These are phyloP conservation scores for Talaromyces ruber DNA, from an alignment of 495 filamentous ascomycete genomes.

Conservation along the genomic window DNA sequence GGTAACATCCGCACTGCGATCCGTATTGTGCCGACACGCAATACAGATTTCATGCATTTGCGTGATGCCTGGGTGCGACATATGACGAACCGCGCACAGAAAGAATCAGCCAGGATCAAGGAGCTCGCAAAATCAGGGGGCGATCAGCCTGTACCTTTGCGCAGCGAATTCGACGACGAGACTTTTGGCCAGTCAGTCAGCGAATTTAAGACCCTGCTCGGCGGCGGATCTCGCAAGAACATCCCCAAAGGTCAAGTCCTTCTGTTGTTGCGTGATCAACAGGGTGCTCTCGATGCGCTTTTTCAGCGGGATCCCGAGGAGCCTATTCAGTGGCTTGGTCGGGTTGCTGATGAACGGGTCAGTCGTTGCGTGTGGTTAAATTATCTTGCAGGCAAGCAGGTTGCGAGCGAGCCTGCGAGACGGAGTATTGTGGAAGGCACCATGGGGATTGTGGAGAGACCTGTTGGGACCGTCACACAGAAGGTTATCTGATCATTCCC, in stretches of 20 bases:
- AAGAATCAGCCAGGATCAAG: slow-evolving; percentile 18
- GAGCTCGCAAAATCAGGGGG: slow-evolving; percentile 6
- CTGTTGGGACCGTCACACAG: slow-evolving; percentile 74
- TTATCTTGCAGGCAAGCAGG: slow-evolving; percentile 79
- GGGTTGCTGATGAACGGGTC: slow-evolving; percentile 68
- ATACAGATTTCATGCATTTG: slow-evolving; percentile 87
- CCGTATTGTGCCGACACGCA: slow-evolving; percentile 73
- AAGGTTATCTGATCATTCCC: slow-evolving; percentile 44
- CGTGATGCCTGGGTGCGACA: slow-evolving; percentile 84
- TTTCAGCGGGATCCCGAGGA: slow-evolving; percentile 46
- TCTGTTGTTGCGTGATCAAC: slow-evolving; percentile 56
- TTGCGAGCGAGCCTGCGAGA: slow-evolving; percentile 76
- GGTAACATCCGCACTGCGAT: slow-evolving; percentile 59
- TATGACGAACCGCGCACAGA: slow-evolving; percentile 60
- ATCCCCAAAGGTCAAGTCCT: slow-evolving; percentile 70
- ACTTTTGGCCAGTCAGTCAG: slow-evolving; percentile 61
- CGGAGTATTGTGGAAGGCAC: slow-evolving; percentile 79
- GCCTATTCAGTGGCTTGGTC: slow-evolving; percentile 49
- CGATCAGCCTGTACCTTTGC: slow-evolving; percentile 7
- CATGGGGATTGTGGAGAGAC: slow-evolving; percentile 80
- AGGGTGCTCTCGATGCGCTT: slow-evolving; percentile 58
- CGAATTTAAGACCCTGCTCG: slow-evolving; percentile 70
- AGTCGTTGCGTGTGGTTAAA: slow-evolving; percentile 79
- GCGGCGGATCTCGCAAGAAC: slow-evolving; percentile 52
- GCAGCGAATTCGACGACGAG: slow-evolving; percentile 53